Percentiles rank a stretch among this genome's conserved stretches.
Conservation (phyloP, 179 eudicot species). For the Carnegiea gigantea region DNA sequence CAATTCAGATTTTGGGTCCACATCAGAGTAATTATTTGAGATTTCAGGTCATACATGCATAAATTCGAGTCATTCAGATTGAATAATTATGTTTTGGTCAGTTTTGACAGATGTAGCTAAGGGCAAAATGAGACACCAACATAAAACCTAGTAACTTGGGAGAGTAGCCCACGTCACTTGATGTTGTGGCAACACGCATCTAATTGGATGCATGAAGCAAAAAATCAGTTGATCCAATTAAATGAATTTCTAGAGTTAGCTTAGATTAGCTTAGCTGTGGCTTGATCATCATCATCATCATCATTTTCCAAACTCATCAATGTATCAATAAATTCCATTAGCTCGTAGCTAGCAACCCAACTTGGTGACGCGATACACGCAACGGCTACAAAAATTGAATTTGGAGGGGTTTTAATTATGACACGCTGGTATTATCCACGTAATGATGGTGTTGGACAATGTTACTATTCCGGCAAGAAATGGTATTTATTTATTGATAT, state of each 20-base stretch:
- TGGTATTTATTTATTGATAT: background rate
- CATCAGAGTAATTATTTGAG: too few species aligned
- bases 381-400: slow-evolving; percentile 4
- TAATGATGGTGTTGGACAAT: background rate
- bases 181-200: slow-evolving; percentile 3
- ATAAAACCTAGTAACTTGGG: background rate
- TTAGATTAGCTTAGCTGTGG: background rate
- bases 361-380: background rate
- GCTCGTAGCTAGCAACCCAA: background rate
- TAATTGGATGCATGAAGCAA: too few species aligned
- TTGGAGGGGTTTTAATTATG: background rate
- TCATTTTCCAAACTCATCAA: background rate
- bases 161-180: background rate
- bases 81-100: too few species aligned
- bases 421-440: background rate
- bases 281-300: background rate
- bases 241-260: background rate
- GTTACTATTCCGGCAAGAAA: slow-evolving; percentile 5
- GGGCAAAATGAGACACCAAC: background rate
- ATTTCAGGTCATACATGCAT: too few species aligned
- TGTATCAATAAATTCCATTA: background rate
- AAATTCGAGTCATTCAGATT: too few species aligned
- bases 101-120: background rate
- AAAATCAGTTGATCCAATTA: background rate
- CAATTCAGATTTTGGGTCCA: too few species aligned